These are phyloP conservation scores for Trypanosoma congolense DNA, from an alignment of 208 protist genomes.

Conservation along the genomic window DNA sequence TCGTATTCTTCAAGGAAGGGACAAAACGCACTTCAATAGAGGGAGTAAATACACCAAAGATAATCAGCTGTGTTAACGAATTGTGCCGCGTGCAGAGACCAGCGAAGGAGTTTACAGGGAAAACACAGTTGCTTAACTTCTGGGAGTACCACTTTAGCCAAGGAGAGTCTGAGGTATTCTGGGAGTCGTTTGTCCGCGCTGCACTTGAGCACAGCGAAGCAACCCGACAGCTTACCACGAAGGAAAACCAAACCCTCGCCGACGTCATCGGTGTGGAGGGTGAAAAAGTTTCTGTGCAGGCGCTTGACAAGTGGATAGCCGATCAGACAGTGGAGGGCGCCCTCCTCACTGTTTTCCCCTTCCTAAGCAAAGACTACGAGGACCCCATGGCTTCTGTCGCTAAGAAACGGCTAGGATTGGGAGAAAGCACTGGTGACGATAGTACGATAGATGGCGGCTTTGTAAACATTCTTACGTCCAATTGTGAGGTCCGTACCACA, in stretches of 20 bases:
- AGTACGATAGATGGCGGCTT: background rate
- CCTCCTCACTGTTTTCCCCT: constrained; percentile 10
- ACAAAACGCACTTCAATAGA: constrained; percentile 59
- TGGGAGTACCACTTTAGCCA: constrained; percentile 68
- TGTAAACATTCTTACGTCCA: background rate
- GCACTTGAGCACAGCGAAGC: constrained; percentile 17
- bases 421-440: background rate
- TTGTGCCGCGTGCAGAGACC: constrained; percentile 74
- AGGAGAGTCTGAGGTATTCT: constrained; percentile 60
- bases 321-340: constrained; percentile 26
- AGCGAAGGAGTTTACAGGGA: constrained; percentile 69
- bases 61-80: constrained; percentile 63
- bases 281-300: constrained; percentile 33
- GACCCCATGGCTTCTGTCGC: background rate
- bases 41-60: constrained; percentile 83
- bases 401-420: background rate
- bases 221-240: constrained; percentile 5
- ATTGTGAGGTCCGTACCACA: background rate
- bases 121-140: constrained; percentile 54
- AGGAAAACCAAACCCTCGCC: constrained; percentile 17
- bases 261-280: constrained; percentile 29
- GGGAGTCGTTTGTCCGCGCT: constrained; percentile 39
- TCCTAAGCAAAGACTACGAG: constrained; percentile 12
- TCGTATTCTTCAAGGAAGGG: constrained; percentile 87
- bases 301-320: constrained; percentile 65